phyloP scores from a whole-genome alignment of 2,329 filamentous ascomycete genomes.

The Microsporum ferrugineum region DNA sequence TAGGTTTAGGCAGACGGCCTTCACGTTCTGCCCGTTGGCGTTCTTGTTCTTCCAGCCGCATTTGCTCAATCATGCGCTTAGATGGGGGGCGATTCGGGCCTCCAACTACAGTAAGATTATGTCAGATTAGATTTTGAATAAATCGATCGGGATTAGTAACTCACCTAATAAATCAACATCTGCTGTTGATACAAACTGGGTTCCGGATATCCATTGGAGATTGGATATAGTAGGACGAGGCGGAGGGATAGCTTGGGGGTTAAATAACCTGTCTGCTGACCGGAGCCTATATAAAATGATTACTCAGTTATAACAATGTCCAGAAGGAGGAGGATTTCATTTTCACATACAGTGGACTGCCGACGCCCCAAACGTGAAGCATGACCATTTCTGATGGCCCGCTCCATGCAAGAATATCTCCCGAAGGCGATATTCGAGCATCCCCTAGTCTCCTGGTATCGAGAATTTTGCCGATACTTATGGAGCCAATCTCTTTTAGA shows the following conservation, averaged over 20 bases:
- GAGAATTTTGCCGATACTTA: slow-evolving; percentile 52
- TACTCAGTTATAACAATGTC: background rate
- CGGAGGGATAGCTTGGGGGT: slow-evolving; percentile 61
- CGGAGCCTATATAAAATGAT: slow-evolving; percentile 27
- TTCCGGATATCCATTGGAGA: slow-evolving; percentile 91
- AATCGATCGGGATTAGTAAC: slow-evolving; percentile 11
- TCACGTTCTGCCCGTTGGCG: slow-evolving; percentile 26
- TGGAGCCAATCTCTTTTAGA: slow-evolving; percentile 68
- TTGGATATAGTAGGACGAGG: slow-evolving; percentile 87
- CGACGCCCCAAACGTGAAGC: slow-evolving; percentile 73
- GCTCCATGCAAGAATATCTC: slow-evolving; percentile 77
- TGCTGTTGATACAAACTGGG: slow-evolving; percentile 73
- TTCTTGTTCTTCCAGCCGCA: slow-evolving; percentile 60
- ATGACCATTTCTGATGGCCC: slow-evolving; percentile 77
- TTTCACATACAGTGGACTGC: slow-evolving; percentile 47
- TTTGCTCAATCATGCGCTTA: slow-evolving; percentile 74
- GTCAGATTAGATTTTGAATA: background rate
- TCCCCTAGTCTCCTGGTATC: slow-evolving; percentile 62
- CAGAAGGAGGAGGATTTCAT: background rate
- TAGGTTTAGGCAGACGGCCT: slow-evolving; percentile 6
- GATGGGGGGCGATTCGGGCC: slow-evolving; percentile 78
- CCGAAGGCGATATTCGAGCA: slow-evolving; percentile 60
- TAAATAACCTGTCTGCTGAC: slow-evolving; percentile 62
- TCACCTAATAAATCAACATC: slow-evolving; percentile 75
- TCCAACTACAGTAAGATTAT: slow-evolving; percentile 44